Percentiles rank a stretch among this genome's conserved stretches.
Conservation (phyloP, 306 rosid species). For the Arachis hypogaea region DNA sequence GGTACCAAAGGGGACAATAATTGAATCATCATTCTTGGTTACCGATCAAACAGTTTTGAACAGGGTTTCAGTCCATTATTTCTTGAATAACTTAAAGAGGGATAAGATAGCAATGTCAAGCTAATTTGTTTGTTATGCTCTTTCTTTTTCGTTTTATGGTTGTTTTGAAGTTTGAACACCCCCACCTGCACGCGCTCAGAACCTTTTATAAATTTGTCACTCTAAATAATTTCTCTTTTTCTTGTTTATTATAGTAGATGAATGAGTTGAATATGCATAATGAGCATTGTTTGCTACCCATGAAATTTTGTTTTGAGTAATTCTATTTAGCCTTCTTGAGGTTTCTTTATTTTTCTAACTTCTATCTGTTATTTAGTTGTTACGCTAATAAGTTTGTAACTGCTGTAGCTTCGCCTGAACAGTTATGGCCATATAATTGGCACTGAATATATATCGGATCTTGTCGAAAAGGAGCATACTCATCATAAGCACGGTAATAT, state of each 20-base stretch:
- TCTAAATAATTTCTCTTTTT: not conserved
- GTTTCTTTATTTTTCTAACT: not conserved
- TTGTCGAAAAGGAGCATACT: constrained; percentile 83
- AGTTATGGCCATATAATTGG: constrained; percentile 80
- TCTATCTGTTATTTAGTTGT: constrained; percentile 7
- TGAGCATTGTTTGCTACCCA: constrained; percentile 12
- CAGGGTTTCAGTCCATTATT: not conserved
- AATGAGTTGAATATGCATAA: not conserved
- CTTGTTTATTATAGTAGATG: not conserved
- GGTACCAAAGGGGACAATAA: not conserved
- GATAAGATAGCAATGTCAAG: not conserved
- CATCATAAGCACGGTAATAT: constrained; percentile 70
- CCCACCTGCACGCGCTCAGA: not conserved
- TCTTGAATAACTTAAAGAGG: not conserved
- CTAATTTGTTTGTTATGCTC: not conserved
- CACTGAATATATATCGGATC: constrained; percentile 94
- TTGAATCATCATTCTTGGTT: not conserved
- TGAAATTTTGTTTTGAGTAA: constrained; percentile 2
- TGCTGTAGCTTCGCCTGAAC: constrained; percentile 87
- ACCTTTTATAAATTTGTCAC: not conserved
- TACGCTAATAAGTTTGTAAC: constrained; percentile 22
- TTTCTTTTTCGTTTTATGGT: not conserved
- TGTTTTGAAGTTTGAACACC: not conserved
- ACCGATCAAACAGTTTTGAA: not conserved
- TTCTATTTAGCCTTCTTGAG: not conserved